Evolutionary conservation across 768 basidiomycete genomes (phyloP).

Genomic region (Pulveroboletus sp.): DNA sequence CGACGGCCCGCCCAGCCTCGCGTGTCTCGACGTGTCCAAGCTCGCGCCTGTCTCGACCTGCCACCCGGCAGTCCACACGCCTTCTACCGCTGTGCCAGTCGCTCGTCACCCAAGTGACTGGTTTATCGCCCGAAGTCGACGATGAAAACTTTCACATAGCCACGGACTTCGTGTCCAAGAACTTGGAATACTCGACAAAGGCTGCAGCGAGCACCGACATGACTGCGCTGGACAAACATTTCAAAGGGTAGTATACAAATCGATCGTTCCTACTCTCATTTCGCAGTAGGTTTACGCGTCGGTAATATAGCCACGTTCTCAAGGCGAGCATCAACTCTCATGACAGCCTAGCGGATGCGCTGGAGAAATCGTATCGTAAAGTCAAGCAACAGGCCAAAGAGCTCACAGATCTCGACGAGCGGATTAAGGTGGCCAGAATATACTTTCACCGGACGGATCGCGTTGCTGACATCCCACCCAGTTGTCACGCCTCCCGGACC

Average conservation of each 20-base stretch:
- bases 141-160: constrained; percentile 43
- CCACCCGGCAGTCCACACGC: constrained; percentile 46
- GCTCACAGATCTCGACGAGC: constrained; percentile 58
- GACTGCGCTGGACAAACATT: constrained; percentile 45
- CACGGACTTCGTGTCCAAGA: constrained; percentile 55
- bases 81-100: constrained; percentile 51
- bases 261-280: not conserved
- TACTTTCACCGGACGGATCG: not conserved
- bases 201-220: constrained; percentile 56
- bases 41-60: constrained; percentile 48
- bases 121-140: constrained; percentile 40
- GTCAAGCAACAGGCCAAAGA: constrained; percentile 48
- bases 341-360: constrained; percentile 55
- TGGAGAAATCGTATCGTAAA: constrained; percentile 47
- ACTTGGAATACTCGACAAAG: constrained; percentile 54
- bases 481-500: constrained; percentile 61
- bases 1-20: constrained; percentile 40
- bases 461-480: constrained; percentile 21
- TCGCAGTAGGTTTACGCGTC: constrained; percentile 11
- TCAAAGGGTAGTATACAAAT: constrained; percentile 43
- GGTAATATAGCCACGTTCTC: constrained; percentile 44
- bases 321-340: constrained; percentile 69
- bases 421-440: constrained; percentile 47
- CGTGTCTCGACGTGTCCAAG: constrained; percentile 34
- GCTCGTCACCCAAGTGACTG: constrained; percentile 52